phyloP scores from a whole-genome alignment of 441 rosid genomes.

The Eutrema salsugineum region DNA sequence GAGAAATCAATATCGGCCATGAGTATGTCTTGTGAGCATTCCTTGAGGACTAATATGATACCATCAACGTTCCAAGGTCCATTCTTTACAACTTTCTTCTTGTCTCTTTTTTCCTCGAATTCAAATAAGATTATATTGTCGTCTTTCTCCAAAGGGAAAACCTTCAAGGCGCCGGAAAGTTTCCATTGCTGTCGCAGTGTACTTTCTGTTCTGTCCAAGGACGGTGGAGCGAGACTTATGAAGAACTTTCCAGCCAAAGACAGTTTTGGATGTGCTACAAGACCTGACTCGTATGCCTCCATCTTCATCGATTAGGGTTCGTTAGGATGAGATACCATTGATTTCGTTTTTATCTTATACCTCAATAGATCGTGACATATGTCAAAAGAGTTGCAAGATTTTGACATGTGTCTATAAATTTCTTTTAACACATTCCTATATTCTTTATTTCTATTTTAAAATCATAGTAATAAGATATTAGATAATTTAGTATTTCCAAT shows the following conservation, averaged over 20 bases:
- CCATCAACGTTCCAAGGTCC: slow-evolving; percentile 2
- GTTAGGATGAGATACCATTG: neutral
- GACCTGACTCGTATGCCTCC: neutral
- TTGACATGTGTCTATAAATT: no score
- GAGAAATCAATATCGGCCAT: neutral
- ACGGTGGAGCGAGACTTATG: neutral
- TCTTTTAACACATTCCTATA: no score
- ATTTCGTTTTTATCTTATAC: neutral
- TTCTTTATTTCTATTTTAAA: no score
- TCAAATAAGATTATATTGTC: neutral
- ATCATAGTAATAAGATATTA: no score
- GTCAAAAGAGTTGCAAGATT: no score
- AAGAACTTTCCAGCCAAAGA: neutral
- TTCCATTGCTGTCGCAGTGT: neutral
- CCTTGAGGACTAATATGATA: neutral
- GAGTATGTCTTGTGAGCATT: neutral
- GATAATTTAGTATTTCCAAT: no score
- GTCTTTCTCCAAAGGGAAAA: neutral
- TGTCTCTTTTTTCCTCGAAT: neutral
- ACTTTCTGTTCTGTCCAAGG: neutral
- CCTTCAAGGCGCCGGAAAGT: neutral
- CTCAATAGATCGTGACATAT: no score
- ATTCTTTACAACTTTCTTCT: neutral
- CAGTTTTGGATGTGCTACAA: neutral
- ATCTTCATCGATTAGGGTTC: neutral